Percentiles rank a stretch among this genome's conserved stretches.
phyloP scores from a whole-genome alignment of 108 stramenopile genomes.

The Nannochloropsis oceanica region DNA sequence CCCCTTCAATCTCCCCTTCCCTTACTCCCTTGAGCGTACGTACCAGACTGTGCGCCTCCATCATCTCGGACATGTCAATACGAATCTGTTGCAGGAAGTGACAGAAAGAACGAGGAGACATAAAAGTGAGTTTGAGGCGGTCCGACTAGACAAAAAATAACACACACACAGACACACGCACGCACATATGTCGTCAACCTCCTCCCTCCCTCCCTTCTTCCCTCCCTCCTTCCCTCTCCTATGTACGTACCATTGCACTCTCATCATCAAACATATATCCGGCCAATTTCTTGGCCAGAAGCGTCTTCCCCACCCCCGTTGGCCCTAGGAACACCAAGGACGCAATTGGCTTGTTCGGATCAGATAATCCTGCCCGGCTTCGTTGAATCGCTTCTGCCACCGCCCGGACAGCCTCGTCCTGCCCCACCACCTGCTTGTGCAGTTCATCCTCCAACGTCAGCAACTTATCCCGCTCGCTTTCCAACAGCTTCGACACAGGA shows the following conservation, averaged over 20 bases:
- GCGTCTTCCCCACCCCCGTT: conserved; percentile 71
- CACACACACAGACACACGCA: background rate
- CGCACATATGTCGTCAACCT: background rate
- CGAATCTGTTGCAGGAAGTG: conserved; percentile 23
- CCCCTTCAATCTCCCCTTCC: background rate
- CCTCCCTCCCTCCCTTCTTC: background rate
- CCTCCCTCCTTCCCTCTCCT: background rate
- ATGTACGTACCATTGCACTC: conserved; percentile 69
- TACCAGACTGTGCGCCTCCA: conserved; percentile 66
- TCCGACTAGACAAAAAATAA: background rate
- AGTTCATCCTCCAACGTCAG: conserved; percentile 65
- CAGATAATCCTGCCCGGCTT: conserved; percentile 63
- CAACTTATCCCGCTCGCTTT: conserved; percentile 67
- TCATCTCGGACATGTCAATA: conserved; percentile 95
- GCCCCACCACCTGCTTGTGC: conserved; percentile 63
- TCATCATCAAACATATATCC: conserved; percentile 70
- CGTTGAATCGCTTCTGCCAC: conserved; percentile 72
- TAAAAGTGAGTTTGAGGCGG: too few species aligned
- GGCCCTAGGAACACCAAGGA: conserved; percentile 69
- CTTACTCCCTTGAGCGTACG: too few species aligned
- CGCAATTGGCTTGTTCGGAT: conserved; percentile 63
- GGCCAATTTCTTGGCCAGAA: conserved; percentile 72
- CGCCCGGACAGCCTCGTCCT: conserved; percentile 62
- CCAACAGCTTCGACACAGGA: conserved; percentile 63
- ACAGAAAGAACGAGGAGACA: background rate